phyloP scores from a whole-genome alignment of 192 early-diverging fungal genomes.

The Coemansia sp. region DNA sequence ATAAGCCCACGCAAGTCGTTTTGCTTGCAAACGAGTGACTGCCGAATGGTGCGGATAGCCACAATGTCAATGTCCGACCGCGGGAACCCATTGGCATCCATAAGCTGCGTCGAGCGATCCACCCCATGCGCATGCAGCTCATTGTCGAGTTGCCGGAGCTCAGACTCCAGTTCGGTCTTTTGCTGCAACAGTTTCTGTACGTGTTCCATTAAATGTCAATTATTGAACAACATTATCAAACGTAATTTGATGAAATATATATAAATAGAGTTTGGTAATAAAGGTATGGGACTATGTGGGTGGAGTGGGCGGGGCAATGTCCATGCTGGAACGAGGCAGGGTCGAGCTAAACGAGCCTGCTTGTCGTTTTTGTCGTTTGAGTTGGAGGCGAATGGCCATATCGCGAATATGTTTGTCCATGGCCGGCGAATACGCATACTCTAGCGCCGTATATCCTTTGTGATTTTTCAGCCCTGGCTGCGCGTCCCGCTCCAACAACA shows the following conservation, averaged over 20 bases:
- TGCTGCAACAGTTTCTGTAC: slow-evolving; percentile 31
- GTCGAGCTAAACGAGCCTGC: slow-evolving; percentile 17
- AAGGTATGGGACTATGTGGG: neutral
- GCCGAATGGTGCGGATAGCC: slow-evolving; percentile 57
- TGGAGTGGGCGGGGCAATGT: slow-evolving; percentile 11
- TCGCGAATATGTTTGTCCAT: slow-evolving; percentile 50
- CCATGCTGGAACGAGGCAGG: slow-evolving; percentile 22
- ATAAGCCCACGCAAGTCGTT: slow-evolving; percentile 63
- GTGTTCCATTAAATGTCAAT: slow-evolving; percentile 23
- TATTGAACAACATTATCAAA: neutral
- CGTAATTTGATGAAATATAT: no score
- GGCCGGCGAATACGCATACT: slow-evolving; percentile 42
- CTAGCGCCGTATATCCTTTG: slow-evolving; percentile 50
- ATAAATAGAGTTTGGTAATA: no score
- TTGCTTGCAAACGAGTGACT: slow-evolving; percentile 53
- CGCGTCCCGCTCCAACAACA: slow-evolving; percentile 43
- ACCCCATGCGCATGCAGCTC: slow-evolving; percentile 45
- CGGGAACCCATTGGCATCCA: slow-evolving; percentile 66
- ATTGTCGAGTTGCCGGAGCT: slow-evolving; percentile 30
- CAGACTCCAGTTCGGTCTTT: slow-evolving; percentile 34
- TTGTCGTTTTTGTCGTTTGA: slow-evolving; percentile 36
- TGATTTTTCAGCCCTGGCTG: slow-evolving; percentile 42
- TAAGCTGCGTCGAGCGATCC: slow-evolving; percentile 56
- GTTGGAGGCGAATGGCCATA: slow-evolving; percentile 21
- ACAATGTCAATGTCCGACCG: slow-evolving; percentile 68